Evolutionary conservation across 495 filamentous ascomycete species (phyloP).

Genomic region (Penicillium flavigenum): DNA sequence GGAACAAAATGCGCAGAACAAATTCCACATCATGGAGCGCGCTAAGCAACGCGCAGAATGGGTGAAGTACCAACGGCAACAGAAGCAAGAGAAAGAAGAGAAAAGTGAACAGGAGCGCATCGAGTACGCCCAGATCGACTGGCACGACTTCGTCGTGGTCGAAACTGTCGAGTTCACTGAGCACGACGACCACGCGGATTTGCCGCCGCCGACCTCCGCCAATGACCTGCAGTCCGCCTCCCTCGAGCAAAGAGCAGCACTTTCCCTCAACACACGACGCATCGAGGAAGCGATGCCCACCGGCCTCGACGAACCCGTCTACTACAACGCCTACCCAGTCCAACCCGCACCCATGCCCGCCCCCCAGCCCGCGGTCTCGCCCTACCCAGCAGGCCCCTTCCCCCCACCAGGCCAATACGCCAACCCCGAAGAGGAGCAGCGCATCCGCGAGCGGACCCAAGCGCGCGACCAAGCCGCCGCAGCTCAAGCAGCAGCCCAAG

Average conservation of each 20-base stretch:
- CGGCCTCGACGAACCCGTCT: conserved; percentile 61
- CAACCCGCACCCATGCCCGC: conserved; percentile 30
- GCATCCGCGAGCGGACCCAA: conserved; percentile 65
- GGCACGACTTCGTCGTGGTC: conserved; percentile 96
- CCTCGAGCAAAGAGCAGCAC: conserved; percentile 88
- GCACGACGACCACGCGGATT: conserved; percentile 77
- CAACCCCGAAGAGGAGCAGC: conserved; percentile 66
- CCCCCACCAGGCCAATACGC: conserved; percentile 38
- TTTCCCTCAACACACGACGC: conserved; percentile 77
- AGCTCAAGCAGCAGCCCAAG: conserved; percentile 74
- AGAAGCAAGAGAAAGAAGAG: conserved; percentile 87
- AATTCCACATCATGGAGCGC: conserved; percentile 73
- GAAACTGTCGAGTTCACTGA: conserved; percentile 96
- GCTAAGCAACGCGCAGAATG: conserved; percentile 85
- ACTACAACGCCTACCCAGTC: conserved; percentile 52
- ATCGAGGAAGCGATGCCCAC: conserved; percentile 96
- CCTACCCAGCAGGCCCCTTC: conserved; percentile 37
- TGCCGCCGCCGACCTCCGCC: conserved; percentile 85
- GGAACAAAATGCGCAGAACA: conserved; percentile 72
- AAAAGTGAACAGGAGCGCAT: conserved; percentile 80
- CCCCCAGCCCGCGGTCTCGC: conserved; percentile 31
- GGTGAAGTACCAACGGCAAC: conserved; percentile 76
- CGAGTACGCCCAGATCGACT: conserved; percentile 89
- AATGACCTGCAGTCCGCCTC: conserved; percentile 90
- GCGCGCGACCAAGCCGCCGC: conserved; percentile 70